Evolutionary conservation across 306 rosid genomes (phyloP), one percentile per base, ranked within the genome.

Genomic region (Trifolium fragiferum): DNA sequence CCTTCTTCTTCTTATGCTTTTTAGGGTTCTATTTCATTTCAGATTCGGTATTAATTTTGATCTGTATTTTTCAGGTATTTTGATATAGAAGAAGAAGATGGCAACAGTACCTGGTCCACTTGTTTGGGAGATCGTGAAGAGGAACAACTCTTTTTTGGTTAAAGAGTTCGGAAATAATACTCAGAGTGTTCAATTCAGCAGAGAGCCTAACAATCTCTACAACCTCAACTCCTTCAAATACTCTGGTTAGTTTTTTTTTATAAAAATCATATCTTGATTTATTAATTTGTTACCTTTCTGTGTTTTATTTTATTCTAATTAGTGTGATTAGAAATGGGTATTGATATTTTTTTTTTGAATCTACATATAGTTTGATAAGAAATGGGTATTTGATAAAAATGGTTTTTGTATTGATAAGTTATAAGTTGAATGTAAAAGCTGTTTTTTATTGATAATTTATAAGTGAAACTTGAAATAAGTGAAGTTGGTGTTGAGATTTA

Each of bases 91-190:
- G 47, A 47, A 74, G 77, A 66, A 46, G 63, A 93, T 93, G 98
- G 76, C 98, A 62, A 74, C 89, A 0, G 87, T 90, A n/a, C 89
- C 98, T 1, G 98, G 96, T 18, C 96, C 85, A 8, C 84, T 93
- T 71, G 73, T 93, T 6, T 93, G 98, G 98, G 97, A 93, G 92
- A 87, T 93, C 53, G 96, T 93, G 69, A 93, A 93, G 84, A 91
- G 63, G 86, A 89, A 91, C 84, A 93, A 93, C 91, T 88, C 74
- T 1, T 93, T 91, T 63, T 79, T 91, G 80, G 98, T 93, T 46
- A 91, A 89, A 77, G 82, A 93, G 87, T 93, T 93, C 40, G 98
- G 98, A 2, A 76, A 68, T 0, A 91, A 97, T 27, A 87, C 88
- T 60, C 92, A 91, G 14, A 86, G 92, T 11, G 91, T 93, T 25